Evolutionary conservation across 2,329 filamentous ascomycete genomes (phyloP), one percentile per base, ranked within the genome.

Genomic region (Colletotrichum godetiae): DNA sequence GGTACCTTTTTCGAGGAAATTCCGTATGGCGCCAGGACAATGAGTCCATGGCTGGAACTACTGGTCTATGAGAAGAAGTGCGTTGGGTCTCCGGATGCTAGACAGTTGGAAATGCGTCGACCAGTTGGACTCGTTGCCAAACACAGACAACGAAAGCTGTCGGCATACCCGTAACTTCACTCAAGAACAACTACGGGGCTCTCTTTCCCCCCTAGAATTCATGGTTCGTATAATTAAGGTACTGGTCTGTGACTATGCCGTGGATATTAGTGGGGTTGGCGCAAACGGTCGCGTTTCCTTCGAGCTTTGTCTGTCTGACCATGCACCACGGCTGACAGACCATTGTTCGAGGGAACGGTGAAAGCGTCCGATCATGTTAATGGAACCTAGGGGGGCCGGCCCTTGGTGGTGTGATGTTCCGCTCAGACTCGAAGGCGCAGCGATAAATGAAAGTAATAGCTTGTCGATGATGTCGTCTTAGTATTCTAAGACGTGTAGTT

Each of bases 291-390:
- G 12, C 35, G 53, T 60, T 72, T 56, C 46, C 46, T n/a, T 49
- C 31, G 67, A 46, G 56, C 61, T 66, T 49, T 49, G 52, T 61
- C 49, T 56, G 46, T 61, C 49, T 19, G 60, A 66, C 49, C 69
- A 63, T 55, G 12, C 11, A 12, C 19, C 53, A 42, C 46, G 22
- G 57, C 24, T 46, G 22, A 27, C 22, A 22, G n/a, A 24, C 42
- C 58, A 29, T 35, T 55, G 53, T 67, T 53, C 15, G 27, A 37
- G 29, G 42, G 37, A 29, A 37, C 33, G 42, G 15, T 37, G 15
- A 35, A 55, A 63, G 12, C 22, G 22, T 33, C n/a, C 15, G 10
- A 24, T 13, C 35, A 29, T 46, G 15, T 35, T 29, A 42, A 65
- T 52, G 11, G 33, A 42, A 29, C 33, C 37, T 27, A n/a, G 46